Percentiles rank a stretch among this genome's conserved stretches.
Conservation (phyloP, 2,329 filamentous ascomycete genomes). For the Xylaria polymorpha region DNA sequence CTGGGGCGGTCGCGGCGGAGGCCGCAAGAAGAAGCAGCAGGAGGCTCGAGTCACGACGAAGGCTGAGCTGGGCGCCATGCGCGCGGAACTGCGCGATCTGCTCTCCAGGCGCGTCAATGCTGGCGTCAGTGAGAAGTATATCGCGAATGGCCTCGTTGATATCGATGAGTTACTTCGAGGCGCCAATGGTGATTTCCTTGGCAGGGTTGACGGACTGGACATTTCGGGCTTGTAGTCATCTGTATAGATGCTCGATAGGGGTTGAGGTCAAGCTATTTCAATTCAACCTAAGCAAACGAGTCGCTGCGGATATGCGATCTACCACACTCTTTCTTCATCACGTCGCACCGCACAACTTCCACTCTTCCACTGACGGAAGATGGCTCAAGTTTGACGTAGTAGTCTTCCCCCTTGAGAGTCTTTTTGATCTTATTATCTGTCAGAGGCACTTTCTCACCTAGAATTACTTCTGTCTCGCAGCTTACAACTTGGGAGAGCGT, state of each 20-base stretch:
- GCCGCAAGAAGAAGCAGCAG: conserved; percentile 79
- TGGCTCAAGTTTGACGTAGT: not conserved
- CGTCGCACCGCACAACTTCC: not conserved
- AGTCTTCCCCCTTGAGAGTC: not conserved
- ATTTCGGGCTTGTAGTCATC: conserved; percentile 49
- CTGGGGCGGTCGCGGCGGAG: conserved; percentile 75
- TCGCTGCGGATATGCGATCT: not conserved
- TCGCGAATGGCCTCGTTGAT: conserved; percentile 87
- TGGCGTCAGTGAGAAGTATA: conserved; percentile 87
- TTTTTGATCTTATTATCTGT: not conserved
- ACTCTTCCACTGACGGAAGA: not conserved
- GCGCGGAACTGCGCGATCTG: conserved; percentile 77
- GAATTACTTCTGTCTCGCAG: not conserved
- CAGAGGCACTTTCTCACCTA: not conserved
- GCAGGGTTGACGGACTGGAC: conserved; percentile 59
- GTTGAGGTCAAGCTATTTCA: not conserved
- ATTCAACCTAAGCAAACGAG: not conserved
- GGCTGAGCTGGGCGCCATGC: conserved; percentile 75
- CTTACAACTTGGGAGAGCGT: not conserved
- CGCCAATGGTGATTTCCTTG: conserved; percentile 75
- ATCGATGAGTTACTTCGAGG: conserved; percentile 75
- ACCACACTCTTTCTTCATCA: not conserved
- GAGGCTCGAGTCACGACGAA: conserved; percentile 76
- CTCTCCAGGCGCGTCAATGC: conserved; percentile 81
- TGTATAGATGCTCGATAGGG: not conserved